Conservation (phyloP, 768 basidiomycete species). For the Piloderma croceum region DNA sequence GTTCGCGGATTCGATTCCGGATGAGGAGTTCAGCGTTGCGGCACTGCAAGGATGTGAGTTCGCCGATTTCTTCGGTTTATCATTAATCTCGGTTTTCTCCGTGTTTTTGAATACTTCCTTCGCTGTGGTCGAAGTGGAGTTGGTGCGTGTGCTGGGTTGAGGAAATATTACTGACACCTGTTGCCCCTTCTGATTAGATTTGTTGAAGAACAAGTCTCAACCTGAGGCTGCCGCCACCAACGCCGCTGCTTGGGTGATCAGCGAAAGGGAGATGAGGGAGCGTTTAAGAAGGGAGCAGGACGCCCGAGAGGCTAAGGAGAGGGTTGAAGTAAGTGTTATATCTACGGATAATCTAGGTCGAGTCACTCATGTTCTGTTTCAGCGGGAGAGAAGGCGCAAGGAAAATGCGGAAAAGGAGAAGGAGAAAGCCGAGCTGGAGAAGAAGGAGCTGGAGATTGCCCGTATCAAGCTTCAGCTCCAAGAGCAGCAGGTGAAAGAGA, state of each 20-base stretch:
- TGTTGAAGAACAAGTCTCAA: conserved; percentile 79
- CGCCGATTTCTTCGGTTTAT: conserved; percentile 17
- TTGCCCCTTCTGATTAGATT: conserved; percentile 53
- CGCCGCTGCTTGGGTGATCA: conserved; percentile 65
- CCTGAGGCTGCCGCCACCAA: conserved; percentile 70
- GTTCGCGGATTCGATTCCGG: conserved; percentile 79
- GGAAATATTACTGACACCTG: conserved; percentile 22
- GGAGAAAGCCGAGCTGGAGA: conserved; percentile 58
- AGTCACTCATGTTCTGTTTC: conserved; percentile 1
- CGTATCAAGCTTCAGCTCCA: conserved; percentile 48
- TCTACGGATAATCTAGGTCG: conserved; percentile 4
- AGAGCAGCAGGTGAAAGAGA: conserved; percentile 47
- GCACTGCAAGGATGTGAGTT: conserved; percentile 85
- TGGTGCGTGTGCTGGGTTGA: conserved; percentile 16
- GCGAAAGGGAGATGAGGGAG: conserved; percentile 72
- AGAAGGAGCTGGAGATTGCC: conserved; percentile 55
- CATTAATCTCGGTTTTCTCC: conserved; percentile 5
- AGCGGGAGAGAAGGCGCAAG: conserved; percentile 42
- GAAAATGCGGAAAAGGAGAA: conserved; percentile 44
- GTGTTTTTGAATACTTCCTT: conserved; percentile 8
- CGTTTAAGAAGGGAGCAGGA: conserved; percentile 71
- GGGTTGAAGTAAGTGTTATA: conserved; percentile 49
- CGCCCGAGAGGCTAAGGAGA: conserved; percentile 62
- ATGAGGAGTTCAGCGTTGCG: conserved; percentile 84
- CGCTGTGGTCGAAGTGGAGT: conserved; percentile 14